Conservation (phyloP, 2,329 filamentous ascomycete species). For the Pseudogymnoascus sp. region DNA sequence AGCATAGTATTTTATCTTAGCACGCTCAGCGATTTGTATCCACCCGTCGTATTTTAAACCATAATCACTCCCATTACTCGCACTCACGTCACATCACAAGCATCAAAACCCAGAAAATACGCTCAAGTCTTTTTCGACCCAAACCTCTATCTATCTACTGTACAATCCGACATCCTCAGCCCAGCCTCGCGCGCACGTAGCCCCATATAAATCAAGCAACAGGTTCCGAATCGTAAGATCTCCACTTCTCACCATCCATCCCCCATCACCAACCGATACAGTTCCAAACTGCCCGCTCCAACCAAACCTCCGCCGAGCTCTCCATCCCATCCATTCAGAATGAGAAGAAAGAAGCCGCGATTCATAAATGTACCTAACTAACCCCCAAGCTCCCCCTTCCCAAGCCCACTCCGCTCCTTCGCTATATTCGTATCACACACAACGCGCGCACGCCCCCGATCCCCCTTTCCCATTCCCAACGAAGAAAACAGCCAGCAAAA, state of each 20-base stretch:
- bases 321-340: neutral
- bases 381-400: neutral
- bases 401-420: neutral
- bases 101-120: neutral
- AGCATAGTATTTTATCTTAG: too few relatives aligned
- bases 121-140: slow-evolving; percentile 1
- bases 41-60: too few relatives aligned
- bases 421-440: slow-evolving; percentile 7
- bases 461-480: neutral
- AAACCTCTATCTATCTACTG: slow-evolving; percentile 7
- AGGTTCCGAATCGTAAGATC: slow-evolving; percentile 8
- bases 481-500: neutral
- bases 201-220: slow-evolving; percentile 5
- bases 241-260: slow-evolving; percentile 7
- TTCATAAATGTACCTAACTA: slow-evolving; percentile 10
- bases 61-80: too few relatives aligned
- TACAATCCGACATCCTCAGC: slow-evolving; percentile 10
- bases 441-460: neutral
- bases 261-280: neutral
- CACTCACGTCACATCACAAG: neutral
- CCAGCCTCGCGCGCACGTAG: neutral
- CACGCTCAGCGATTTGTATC: too few relatives aligned
- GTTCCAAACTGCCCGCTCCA: neutral
- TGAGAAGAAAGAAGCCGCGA: neutral
- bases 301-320: slow-evolving; percentile 4